phyloP scores from a whole-genome alignment of 2,329 filamentous ascomycete genomes.

The Kalmusia sp. region DNA sequence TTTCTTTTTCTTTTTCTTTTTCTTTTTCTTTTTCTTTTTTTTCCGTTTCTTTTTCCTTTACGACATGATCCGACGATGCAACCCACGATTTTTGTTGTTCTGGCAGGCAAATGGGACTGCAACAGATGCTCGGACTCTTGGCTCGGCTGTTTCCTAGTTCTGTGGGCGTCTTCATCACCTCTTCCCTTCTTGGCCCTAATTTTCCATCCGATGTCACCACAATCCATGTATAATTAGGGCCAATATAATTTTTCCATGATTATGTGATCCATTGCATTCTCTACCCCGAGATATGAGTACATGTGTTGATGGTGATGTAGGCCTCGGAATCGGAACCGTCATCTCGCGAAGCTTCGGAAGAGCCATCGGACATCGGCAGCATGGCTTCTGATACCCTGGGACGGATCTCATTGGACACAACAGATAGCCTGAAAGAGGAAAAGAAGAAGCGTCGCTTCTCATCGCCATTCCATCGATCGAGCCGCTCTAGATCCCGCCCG shows the following conservation, averaged over 20 bases:
- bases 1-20: slow-evolving; percentile 42
- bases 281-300: slow-evolving; percentile 19
- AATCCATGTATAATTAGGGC: slow-evolving; percentile 27
- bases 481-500: slow-evolving; percentile 39
- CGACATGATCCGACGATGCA: slow-evolving; percentile 16
- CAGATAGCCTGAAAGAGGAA: slow-evolving; percentile 21
- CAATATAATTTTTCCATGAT: slow-evolving; percentile 30
- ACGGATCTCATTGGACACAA: slow-evolving; percentile 16
- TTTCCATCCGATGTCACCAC: slow-evolving; percentile 17
- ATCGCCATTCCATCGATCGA: slow-evolving; percentile 42
- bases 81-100: slow-evolving; percentile 14
- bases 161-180: slow-evolving; percentile 30
- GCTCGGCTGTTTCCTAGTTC: slow-evolving; percentile 16
- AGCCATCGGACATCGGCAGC: slow-evolving; percentile 22
- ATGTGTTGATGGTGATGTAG: slow-evolving; percentile 47
- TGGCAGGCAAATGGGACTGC: slow-evolving; percentile 13
- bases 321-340: slow-evolving; percentile 32
- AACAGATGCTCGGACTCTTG: slow-evolving; percentile 23
- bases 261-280: slow-evolving; percentile 26
- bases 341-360: slow-evolving; percentile 39
- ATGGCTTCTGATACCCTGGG: background rate
- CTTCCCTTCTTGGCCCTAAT: slow-evolving; percentile 29
- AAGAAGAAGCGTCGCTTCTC: slow-evolving; percentile 41
- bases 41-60: slow-evolving; percentile 17
- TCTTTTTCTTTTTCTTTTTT: slow-evolving; percentile 54